Conservation (phyloP, 495 filamentous ascomycete species). For the Daldinia loculata region DNA sequence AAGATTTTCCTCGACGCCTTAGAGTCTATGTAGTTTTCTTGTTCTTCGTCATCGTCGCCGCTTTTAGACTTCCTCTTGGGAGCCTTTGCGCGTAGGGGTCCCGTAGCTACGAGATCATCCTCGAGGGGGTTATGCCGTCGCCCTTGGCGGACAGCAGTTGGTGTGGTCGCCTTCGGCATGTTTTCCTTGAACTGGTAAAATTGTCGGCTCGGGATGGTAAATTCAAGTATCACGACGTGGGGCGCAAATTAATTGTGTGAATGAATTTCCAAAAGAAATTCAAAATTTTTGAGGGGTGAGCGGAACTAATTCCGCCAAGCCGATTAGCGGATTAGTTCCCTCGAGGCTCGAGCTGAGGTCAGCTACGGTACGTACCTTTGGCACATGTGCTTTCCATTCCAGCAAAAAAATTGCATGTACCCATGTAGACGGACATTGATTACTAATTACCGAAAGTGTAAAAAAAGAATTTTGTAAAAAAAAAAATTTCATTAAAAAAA, state of each 20-base stretch:
- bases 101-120: slow-evolving; percentile 72
- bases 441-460: too few relatives aligned
- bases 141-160: slow-evolving; percentile 47
- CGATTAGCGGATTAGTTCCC: not conserved
- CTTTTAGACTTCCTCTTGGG: slow-evolving; percentile 63
- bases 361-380: slow-evolving; percentile 6
- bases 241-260: slow-evolving; percentile 27
- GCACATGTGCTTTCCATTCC: too few relatives aligned
- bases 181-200: slow-evolving; percentile 3
- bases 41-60: slow-evolving; percentile 66
- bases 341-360: slow-evolving; percentile 14
- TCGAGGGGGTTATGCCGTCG: slow-evolving; percentile 75
- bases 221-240: slow-evolving; percentile 29
- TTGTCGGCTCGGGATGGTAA: slow-evolving; percentile 5
- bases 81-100: slow-evolving; percentile 64
- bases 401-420: too few relatives aligned
- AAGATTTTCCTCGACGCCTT: slow-evolving; percentile 88
- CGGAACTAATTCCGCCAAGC: slow-evolving; percentile 33
- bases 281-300: slow-evolving; percentile 41
- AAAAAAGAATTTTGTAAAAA: too few relatives aligned
- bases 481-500: too few relatives aligned
- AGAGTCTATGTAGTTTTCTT: slow-evolving; percentile 79
- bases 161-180: slow-evolving; percentile 64
- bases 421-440: too few relatives aligned
- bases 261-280: slow-evolving; percentile 35